Percentiles rank a stretch among this genome's conserved stretches.
These are phyloP conservation scores for Circinella minor DNA, from an alignment of 371 early-diverging fungal species.

Conservation along the genomic window DNA sequence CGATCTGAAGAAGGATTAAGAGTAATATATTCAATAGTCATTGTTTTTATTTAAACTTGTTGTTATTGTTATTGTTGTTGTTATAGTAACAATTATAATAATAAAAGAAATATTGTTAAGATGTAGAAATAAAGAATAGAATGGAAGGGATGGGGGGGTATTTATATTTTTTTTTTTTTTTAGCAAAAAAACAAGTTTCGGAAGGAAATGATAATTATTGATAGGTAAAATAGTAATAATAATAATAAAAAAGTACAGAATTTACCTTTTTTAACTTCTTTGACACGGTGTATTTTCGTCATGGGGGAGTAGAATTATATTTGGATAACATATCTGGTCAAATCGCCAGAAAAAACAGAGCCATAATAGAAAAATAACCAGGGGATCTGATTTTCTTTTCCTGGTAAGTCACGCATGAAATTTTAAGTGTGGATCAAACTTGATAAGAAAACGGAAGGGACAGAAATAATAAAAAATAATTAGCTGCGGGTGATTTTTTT, in stretches of 20 bases:
- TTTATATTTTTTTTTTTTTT: background rate
- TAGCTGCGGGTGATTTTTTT: background rate
- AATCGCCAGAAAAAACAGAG: too few relatives aligned
- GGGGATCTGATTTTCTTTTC: slow-evolving; percentile 19
- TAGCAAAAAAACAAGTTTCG: background rate
- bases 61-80: background rate
- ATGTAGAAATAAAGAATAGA: background rate
- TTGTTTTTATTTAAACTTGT: too few relatives aligned
- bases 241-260: background rate
- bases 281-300: slow-evolving; percentile 1
- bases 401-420: slow-evolving; percentile 8
- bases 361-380: too few relatives aligned
- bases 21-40: slow-evolving; percentile 32
- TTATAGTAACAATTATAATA: background rate
- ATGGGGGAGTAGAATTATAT: slow-evolving; percentile 1
- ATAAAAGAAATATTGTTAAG: too few relatives aligned
- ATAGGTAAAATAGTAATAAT: background rate
- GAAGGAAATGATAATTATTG: background rate
- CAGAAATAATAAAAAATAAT: background rate
- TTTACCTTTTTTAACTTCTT: slow-evolving; percentile 2
- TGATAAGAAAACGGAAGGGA: slow-evolving; percentile 11
- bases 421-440: slow-evolving; percentile 15
- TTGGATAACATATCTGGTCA: background rate
- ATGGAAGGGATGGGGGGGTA: background rate
- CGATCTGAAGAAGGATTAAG: slow-evolving; percentile 29